These are phyloP conservation scores for Auricularia cornea DNA, from an alignment of 768 basidiomycete species.

Conservation along the genomic window DNA sequence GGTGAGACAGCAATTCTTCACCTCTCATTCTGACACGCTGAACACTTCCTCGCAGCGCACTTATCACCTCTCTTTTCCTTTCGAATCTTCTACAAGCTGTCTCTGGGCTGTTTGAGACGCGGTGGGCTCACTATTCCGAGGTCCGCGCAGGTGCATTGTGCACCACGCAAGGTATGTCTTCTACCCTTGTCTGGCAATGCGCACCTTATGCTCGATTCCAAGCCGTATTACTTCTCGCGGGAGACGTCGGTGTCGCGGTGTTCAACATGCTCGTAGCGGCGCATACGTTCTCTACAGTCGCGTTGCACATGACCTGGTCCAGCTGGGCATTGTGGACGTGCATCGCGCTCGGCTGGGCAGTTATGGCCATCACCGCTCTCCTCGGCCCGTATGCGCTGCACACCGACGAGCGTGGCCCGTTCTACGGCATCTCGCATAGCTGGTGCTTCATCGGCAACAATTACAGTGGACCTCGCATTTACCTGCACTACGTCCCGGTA, in stretches of 20 bases:
- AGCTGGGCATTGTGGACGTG: neutral
- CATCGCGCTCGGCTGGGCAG: constrained; percentile 2
- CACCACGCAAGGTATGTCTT: neutral
- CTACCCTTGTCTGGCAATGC: neutral
- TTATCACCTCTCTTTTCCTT: constrained; percentile 2
- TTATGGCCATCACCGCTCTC: neutral
- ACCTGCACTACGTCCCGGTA: constrained; percentile 5
- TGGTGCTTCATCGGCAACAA: constrained; percentile 4
- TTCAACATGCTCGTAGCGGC: constrained; percentile 1
- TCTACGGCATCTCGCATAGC: neutral
- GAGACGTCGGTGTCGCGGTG: constrained; percentile 1
- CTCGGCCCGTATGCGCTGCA: constrained; percentile 1
- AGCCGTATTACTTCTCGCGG: constrained; percentile 2
- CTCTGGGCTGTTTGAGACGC: constrained; percentile 3
- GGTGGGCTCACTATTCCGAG: neutral
- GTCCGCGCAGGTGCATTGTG: neutral
- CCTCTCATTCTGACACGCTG: neutral
- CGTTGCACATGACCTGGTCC: constrained; percentile 2
- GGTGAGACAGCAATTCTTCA: neutral
- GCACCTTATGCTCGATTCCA: neutral
- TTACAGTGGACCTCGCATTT: neutral
- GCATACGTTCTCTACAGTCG: constrained; percentile 7
- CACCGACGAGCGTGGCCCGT: neutral
- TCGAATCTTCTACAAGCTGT: constrained; percentile 3
- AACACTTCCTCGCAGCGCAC: neutral